Evolutionary conservation across 176 grass and related monocot genomes (phyloP).

Genomic region (Carex scoparia): DNA sequence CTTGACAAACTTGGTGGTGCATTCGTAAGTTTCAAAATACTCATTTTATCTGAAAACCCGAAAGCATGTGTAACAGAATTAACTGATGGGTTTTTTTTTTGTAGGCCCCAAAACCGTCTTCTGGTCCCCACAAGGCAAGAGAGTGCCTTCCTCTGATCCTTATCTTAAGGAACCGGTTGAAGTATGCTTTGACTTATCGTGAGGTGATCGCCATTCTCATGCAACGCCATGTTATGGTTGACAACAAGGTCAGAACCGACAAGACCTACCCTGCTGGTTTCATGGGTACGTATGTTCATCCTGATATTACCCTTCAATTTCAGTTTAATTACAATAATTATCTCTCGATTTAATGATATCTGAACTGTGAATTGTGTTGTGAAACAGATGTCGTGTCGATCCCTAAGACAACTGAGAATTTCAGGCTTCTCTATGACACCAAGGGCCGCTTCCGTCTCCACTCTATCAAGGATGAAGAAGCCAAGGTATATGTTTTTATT

Average conservation of each 20-base stretch:
- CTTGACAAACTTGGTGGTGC: slow-evolving; percentile 18
- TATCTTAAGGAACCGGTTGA: slow-evolving; percentile 45
- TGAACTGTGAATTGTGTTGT: not conserved
- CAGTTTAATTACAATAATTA: not conserved
- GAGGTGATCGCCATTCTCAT: slow-evolving; percentile 49
- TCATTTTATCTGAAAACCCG: not conserved
- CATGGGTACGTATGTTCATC: slow-evolving; percentile 32
- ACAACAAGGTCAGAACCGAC: slow-evolving; percentile 44
- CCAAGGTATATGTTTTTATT: slow-evolving; percentile 18
- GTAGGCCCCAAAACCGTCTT: slow-evolving; percentile 47
- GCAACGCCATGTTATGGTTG: slow-evolving; percentile 43
- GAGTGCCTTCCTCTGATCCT: slow-evolving; percentile 45
- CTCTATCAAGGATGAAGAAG: slow-evolving; percentile 35
- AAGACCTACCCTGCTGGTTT: slow-evolving; percentile 45
- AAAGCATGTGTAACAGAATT: not conserved
- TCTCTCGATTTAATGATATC: not conserved
- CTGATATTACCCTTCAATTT: not conserved
- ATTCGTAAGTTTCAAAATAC: not conserved
- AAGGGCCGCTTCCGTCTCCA: slow-evolving; percentile 48
- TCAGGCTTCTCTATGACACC: slow-evolving; percentile 40
- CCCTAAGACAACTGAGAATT: slow-evolving; percentile 37
- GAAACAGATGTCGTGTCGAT: slow-evolving; percentile 43
- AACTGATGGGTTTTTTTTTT: no score
- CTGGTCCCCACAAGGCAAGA: slow-evolving; percentile 37
- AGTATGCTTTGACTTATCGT: slow-evolving; percentile 41